Evolutionary conservation across 768 basidiomycete species (phyloP).

Genomic region (Pleurotus platypus): DNA sequence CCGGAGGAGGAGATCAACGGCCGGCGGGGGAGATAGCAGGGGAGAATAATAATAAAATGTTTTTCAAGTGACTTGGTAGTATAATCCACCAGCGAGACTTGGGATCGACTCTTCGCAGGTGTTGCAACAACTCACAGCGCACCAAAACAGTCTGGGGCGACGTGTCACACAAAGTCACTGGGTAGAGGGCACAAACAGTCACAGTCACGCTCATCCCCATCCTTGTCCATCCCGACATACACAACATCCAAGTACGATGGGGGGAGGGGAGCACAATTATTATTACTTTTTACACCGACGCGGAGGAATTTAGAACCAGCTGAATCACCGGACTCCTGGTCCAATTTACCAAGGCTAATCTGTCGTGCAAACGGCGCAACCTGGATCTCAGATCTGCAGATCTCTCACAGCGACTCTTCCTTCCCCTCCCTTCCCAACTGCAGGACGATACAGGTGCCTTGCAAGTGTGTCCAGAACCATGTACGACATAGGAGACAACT

Average conservation of each 20-base stretch:
- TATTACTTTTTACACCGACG: background rate
- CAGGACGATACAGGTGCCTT: too few relatives aligned
- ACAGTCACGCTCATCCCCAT: background rate
- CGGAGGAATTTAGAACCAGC: background rate
- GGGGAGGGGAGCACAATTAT: background rate
- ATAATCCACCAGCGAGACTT: background rate
- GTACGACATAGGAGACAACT: too few relatives aligned
- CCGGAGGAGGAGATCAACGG: background rate
- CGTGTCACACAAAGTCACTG: slow-evolving; percentile 1
- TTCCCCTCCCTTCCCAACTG: too few relatives aligned
- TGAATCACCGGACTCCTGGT: background rate
- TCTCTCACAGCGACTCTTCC: background rate
- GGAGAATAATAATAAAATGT: slow-evolving; percentile 4
- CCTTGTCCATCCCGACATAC: background rate
- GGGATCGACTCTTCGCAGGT: slow-evolving; percentile 3
- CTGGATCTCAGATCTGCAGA: slow-evolving; percentile 7
- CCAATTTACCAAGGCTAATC: slow-evolving; percentile 9
- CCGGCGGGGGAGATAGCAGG: background rate
- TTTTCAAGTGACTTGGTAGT: background rate
- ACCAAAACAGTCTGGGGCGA: background rate
- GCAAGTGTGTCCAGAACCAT: too few relatives aligned
- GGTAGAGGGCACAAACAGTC: slow-evolving; percentile 5
- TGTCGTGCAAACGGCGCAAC: slow-evolving; percentile 5
- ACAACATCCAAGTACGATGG: background rate
- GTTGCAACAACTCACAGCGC: slow-evolving; percentile 1